Evolutionary conservation across 2,329 filamentous ascomycete species (phyloP), one percentile per base, ranked within the genome.

Genomic region (Emericellopsis cladophorae): DNA sequence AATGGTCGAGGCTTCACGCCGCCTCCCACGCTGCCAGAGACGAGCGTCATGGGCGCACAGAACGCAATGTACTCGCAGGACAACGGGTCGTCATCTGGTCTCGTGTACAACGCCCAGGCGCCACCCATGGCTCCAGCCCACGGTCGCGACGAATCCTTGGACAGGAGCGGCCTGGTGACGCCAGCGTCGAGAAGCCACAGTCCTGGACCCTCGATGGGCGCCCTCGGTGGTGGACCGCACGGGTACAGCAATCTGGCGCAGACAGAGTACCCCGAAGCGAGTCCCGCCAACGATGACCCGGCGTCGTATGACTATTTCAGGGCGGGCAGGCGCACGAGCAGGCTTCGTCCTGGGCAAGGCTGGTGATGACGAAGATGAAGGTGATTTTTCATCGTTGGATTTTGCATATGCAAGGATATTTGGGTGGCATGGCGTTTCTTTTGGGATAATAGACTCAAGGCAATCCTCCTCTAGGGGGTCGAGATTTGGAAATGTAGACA

Each of bases 221-320:
- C 74, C 45, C 54, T 77, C 15, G 74, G 74, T 15, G 73, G 74
- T 40, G 74, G 75, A 3, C 72, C 74, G 1, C 61, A 66, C 39
- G 76, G 76, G 0, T 81, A 81, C 52, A 76, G 73, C 12, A 68
- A 69, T 22, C 54, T 81, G 41, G 69, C 74, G 1, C 75, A 79
- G 51, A 56, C 60, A 33, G 74, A 77, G 42, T 57, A 62, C 8
- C 56, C 64, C 37, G 53, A 60, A 18, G 42, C 51, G 5, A 40
- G 44, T 7, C 51, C 26, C 26, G 26, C 26, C 9, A 21, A 46
- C 51, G 14, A 54, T 53, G 68, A 73, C 34, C 68, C 71, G 8
- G 56, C 63, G 48, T 63, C 67, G 44, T 77, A 76, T 47, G 73
- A 77, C 52, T 77, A 77, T 48, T 77, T 76, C 54, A 64, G 74